These are phyloP conservation scores for Saccharomycopsis babjevae DNA, from an alignment of 805 yeast species.

Conservation along the genomic window DNA sequence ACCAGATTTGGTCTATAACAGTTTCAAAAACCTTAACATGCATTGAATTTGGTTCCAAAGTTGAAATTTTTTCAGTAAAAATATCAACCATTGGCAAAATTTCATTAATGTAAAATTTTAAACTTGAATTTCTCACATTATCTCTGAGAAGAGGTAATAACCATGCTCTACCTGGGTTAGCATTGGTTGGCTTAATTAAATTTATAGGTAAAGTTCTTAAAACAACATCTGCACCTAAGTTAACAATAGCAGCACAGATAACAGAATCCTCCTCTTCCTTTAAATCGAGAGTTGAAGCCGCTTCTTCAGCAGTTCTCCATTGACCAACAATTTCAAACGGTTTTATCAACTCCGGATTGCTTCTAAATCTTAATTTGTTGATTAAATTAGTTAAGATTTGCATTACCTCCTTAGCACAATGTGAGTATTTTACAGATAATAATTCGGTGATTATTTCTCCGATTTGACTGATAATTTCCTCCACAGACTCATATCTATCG, in stretches of 20 bases:
- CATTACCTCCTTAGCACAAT: slow-evolving; percentile 65
- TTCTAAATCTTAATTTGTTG: slow-evolving; percentile 49
- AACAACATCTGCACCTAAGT: slow-evolving; percentile 82
- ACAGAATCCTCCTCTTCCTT: slow-evolving; percentile 73
- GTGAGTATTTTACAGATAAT: slow-evolving; percentile 63
- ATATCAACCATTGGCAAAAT: slow-evolving; percentile 56
- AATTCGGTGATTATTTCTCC: slow-evolving; percentile 49
- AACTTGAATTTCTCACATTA: slow-evolving; percentile 59
- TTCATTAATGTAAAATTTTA: slow-evolving; percentile 50
- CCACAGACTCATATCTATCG: slow-evolving; percentile 41
- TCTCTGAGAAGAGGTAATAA: slow-evolving; percentile 84
- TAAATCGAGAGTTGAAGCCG: slow-evolving; percentile 36
- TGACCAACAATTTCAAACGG: slow-evolving; percentile 68
- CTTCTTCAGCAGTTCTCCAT: slow-evolving; percentile 52
- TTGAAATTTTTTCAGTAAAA: slow-evolving; percentile 40
- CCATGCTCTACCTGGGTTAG: slow-evolving; percentile 88
- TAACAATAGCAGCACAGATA: slow-evolving; percentile 65
- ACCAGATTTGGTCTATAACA: slow-evolving; percentile 86
- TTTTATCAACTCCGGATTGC: slow-evolving; percentile 60
- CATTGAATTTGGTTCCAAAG: slow-evolving; percentile 45
- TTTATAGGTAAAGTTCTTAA: slow-evolving; percentile 70
- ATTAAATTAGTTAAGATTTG: slow-evolving; percentile 56
- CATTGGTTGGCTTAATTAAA: slow-evolving; percentile 41
- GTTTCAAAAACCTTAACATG: slow-evolving; percentile 75
- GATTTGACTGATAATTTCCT: slow-evolving; percentile 41